Conservation (phyloP, 1,284 basidiomycete species). For the Meripilus lineatus region DNA sequence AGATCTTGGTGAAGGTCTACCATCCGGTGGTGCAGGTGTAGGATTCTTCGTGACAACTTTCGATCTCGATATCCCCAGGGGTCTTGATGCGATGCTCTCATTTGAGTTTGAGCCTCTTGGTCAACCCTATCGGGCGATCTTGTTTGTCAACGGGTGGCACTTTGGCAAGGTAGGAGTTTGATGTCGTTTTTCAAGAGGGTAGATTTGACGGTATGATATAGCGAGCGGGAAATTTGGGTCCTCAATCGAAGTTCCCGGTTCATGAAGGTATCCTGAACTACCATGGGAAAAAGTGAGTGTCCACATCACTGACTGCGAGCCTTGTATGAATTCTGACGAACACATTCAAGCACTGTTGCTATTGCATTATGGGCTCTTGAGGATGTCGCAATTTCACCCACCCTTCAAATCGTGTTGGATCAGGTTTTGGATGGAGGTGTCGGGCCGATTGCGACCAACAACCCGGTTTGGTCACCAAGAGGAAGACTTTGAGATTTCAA, state of each 20-base stretch:
- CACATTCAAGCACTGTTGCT: conserved; percentile 53
- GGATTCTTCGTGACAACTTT: conserved; percentile 79
- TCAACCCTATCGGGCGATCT: conserved; percentile 63
- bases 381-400: conserved; percentile 41
- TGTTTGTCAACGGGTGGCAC: conserved; percentile 86
- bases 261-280: conserved; percentile 73
- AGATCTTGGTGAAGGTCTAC: conserved; percentile 52
- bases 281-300: conserved; percentile 60
- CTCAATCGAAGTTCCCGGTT: conserved; percentile 74
- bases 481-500: neutral
- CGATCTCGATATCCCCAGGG: conserved; percentile 51
- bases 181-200: too few relatives aligned
- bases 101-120: conserved; percentile 60
- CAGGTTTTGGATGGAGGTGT: conserved; percentile 61
- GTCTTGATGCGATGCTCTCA: conserved; percentile 59
- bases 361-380: conserved; percentile 69
- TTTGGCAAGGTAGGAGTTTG: conserved; percentile 66
- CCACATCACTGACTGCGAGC: neutral
- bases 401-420: conserved; percentile 52
- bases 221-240: conserved; percentile 36
- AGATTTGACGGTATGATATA: conserved; percentile 17
- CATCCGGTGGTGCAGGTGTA: conserved; percentile 52
- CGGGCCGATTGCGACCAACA: conserved; percentile 41
- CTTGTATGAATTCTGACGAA: neutral
- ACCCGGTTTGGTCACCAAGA: neutral